Conservation (phyloP, 192 early-diverging fungal species). For the Dispira simplex region DNA sequence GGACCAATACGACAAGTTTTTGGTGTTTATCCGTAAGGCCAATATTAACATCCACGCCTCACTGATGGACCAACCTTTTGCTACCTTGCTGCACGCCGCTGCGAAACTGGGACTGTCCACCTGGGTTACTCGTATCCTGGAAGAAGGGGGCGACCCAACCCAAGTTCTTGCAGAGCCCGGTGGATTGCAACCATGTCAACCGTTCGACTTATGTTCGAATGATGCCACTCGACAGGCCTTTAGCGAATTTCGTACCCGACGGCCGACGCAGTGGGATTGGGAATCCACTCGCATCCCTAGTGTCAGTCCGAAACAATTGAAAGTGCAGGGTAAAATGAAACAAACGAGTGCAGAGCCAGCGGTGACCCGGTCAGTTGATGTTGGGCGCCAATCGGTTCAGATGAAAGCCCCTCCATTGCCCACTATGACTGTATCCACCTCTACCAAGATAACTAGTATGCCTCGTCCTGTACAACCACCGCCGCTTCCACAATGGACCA, state of each 20-base stretch:
- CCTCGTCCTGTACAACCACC: background rate
- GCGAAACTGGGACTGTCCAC: conserved; percentile 35
- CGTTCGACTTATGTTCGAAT: conserved; percentile 15
- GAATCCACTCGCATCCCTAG: conserved; percentile 17
- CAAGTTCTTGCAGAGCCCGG: conserved; percentile 21
- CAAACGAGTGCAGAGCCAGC: conserved; percentile 15
- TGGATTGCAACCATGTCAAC: conserved; percentile 17
- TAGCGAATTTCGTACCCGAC: conserved; percentile 19
- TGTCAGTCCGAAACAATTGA: conserved; percentile 13
- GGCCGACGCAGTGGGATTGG: conserved; percentile 23
- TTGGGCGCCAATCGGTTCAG: background rate
- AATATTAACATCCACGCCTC: conserved; percentile 16
- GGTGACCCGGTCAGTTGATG: conserved; percentile 10
- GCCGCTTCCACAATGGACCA: background rate
- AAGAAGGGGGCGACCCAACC: conserved; percentile 66
- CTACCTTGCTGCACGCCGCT: conserved; percentile 68
- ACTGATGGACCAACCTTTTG: conserved; percentile 32
- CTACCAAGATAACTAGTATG: background rate
- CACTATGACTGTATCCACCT: too few species aligned
- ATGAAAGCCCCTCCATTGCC: background rate
- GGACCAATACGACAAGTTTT: conserved; percentile 20
- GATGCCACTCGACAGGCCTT: conserved; percentile 17
- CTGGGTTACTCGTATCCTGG: conserved; percentile 47
- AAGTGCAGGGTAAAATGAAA: conserved; percentile 14
- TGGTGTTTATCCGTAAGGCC: conserved; percentile 18